Percentiles rank a stretch among this genome's conserved stretches.
Conservation (phyloP, 2,329 filamentous ascomycete species). For the Penicillium sp. region DNA sequence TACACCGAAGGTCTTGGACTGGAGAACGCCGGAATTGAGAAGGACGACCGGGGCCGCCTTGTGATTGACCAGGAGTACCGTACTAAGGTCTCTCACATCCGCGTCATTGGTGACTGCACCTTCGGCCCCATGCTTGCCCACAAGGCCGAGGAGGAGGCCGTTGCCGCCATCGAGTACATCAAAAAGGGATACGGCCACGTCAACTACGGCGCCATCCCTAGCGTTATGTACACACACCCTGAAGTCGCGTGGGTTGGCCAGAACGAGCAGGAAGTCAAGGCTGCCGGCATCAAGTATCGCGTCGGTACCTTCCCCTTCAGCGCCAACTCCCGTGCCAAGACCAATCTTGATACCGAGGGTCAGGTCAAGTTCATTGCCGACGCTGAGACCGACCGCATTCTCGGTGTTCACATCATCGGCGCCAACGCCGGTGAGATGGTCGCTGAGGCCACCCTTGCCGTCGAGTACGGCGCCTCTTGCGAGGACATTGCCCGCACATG, state of each 20-base stretch:
- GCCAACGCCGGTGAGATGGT: constrained; percentile 99
- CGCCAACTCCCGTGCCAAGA: constrained; percentile 98
- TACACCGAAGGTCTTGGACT: constrained; percentile 91
- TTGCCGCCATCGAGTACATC: constrained; percentile 94
- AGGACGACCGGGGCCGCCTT: constrained; percentile 89
- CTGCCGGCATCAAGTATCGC: constrained; percentile 86
- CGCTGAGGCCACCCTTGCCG: constrained; percentile 89
- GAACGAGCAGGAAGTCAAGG: constrained; percentile 95
- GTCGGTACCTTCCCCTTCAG: constrained; percentile 95
- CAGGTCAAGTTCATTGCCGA: constrained; percentile 97
- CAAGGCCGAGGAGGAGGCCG: constrained; percentile 98
- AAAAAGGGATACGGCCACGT: constrained; percentile 98
- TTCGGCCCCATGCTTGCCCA: constrained; percentile 99
- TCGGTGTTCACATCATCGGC: constrained; percentile 96
- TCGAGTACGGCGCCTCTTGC: constrained; percentile 94
- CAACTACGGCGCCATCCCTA: constrained; percentile 97
- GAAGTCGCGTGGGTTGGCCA: constrained; percentile 99
- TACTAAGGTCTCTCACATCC: constrained; percentile 96
- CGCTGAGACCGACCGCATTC: constrained; percentile 91
- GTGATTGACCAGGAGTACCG: constrained; percentile 99
- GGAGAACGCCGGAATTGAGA: constrained; percentile 77
- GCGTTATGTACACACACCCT: constrained; percentile 99
- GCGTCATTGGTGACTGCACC: constrained; percentile 92
- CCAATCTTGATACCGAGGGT: constrained; percentile 94
- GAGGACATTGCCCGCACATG: constrained; percentile 95